phyloP scores from a whole-genome alignment of 495 filamentous ascomycete species.

The Annulohypoxylon nitens region DNA sequence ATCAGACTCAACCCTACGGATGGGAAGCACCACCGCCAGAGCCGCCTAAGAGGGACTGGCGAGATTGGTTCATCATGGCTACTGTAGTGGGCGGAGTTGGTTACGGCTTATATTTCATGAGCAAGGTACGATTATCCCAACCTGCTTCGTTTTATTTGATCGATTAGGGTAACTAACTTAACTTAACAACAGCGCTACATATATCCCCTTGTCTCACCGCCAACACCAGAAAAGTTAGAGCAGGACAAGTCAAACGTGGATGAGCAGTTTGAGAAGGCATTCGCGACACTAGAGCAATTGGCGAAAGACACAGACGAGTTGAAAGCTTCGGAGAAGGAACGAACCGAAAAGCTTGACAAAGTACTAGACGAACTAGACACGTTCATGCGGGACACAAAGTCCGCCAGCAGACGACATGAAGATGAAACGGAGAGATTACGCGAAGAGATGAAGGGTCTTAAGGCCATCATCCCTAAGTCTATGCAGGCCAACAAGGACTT shows the following conservation, averaged over 20 bases:
- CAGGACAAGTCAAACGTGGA: slow-evolving; percentile 93
- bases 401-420: slow-evolving; percentile 80
- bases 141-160: neutral
- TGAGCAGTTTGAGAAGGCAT: slow-evolving; percentile 90
- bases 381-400: slow-evolving; percentile 84
- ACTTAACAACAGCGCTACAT: slow-evolving; percentile 81
- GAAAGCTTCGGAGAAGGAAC: slow-evolving; percentile 84
- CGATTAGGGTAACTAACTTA: slow-evolving; percentile 24
- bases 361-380: slow-evolving; percentile 86
- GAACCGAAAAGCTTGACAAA: slow-evolving; percentile 85
- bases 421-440: slow-evolving; percentile 85
- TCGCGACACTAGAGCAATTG: slow-evolving; percentile 90
- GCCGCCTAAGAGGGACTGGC: slow-evolving; percentile 89
- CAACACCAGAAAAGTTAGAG: slow-evolving; percentile 91
- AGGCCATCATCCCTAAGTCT: slow-evolving; percentile 87
- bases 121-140: slow-evolving; percentile 69
- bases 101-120: slow-evolving; percentile 87
- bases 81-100: slow-evolving; percentile 88
- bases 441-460: slow-evolving; percentile 87
- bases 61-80: slow-evolving; percentile 98
- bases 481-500: slow-evolving; percentile 87
- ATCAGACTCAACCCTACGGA: slow-evolving; percentile 77
- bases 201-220: slow-evolving; percentile 88
- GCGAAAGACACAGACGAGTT: slow-evolving; percentile 87
- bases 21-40: slow-evolving; percentile 73